These are phyloP conservation scores for Coemansia sp. DNA, from an alignment of 192 early-diverging fungal species.

Conservation along the genomic window DNA sequence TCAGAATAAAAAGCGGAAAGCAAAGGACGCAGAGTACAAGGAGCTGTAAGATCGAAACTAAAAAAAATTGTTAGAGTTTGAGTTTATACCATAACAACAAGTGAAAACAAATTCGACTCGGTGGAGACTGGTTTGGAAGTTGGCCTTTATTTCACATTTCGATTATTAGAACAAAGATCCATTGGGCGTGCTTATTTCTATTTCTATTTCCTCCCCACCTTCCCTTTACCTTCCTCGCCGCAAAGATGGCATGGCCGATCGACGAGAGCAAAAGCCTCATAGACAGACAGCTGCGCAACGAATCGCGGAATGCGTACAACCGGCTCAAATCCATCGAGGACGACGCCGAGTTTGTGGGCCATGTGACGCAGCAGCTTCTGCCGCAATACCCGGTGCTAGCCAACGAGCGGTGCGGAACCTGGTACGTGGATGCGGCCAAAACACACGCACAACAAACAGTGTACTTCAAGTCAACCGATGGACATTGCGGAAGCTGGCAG, in stretches of 20 bases:
- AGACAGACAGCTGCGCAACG: constrained; percentile 13
- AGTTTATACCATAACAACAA: no score
- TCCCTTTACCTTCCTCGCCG: no score
- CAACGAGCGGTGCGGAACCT: constrained; percentile 85
- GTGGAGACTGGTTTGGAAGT: no score
- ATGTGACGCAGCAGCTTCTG: constrained; percentile 55
- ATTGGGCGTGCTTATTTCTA: no score
- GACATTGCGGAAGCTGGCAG: constrained; percentile 81
- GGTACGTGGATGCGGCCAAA: constrained; percentile 75
- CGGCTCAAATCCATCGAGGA: constrained; percentile 74
- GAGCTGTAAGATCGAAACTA: constrained; percentile 13
- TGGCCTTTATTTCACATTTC: no score
- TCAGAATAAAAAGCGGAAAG: background rate
- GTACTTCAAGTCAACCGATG: constrained; percentile 96
- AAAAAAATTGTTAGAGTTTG: no score
- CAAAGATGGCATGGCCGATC: background rate
- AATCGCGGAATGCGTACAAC: constrained; percentile 62
- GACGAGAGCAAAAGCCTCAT: constrained; percentile 9
- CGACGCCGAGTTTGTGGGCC: constrained; percentile 71
- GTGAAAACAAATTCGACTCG: no score
- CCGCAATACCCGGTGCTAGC: constrained; percentile 65
- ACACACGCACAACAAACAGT: constrained; percentile 60
- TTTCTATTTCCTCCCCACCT: no score
- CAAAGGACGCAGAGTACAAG: constrained; percentile 43
- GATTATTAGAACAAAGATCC: no score